Percentiles rank a stretch among this genome's conserved stretches.
These are phyloP conservation scores for Gossypium schwendimanii DNA, from an alignment of 441 rosid species.

Conservation along the genomic window DNA sequence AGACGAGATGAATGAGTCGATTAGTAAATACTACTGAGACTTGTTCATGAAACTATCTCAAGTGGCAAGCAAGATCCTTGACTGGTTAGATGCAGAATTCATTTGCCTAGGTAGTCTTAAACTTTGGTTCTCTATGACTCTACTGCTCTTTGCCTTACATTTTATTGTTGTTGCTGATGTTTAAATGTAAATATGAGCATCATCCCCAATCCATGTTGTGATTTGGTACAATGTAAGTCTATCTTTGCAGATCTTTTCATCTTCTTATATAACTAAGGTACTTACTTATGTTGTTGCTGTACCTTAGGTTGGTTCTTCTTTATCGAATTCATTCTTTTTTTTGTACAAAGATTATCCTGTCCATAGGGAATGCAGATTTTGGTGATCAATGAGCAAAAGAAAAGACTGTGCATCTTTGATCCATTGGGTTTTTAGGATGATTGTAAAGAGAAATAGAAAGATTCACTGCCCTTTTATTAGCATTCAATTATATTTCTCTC, in stretches of 20 bases:
- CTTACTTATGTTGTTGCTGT: background rate
- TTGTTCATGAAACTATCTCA: background rate
- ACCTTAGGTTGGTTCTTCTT: background rate
- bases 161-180: background rate
- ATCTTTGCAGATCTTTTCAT: background rate
- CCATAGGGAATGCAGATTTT: background rate
- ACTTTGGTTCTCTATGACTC: background rate
- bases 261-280: background rate
- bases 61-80: background rate
- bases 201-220: background rate
- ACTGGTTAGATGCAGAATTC: background rate
- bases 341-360: background rate
- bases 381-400: background rate
- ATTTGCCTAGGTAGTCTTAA: background rate
- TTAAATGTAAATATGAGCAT: background rate
- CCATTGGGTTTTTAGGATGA: background rate
- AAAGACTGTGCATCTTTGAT: background rate
- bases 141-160: background rate
- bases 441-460: background rate
- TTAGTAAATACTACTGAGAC: background rate
- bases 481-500: background rate
- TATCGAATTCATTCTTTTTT: background rate
- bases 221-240: background rate
- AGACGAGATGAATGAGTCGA: background rate
- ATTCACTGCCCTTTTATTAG: conserved; percentile 2